Evolutionary conservation across 1,139 yeast species (phyloP), one percentile per base, ranked within the genome.

Genomic region (Yamadazyma spencermartinsiae): DNA sequence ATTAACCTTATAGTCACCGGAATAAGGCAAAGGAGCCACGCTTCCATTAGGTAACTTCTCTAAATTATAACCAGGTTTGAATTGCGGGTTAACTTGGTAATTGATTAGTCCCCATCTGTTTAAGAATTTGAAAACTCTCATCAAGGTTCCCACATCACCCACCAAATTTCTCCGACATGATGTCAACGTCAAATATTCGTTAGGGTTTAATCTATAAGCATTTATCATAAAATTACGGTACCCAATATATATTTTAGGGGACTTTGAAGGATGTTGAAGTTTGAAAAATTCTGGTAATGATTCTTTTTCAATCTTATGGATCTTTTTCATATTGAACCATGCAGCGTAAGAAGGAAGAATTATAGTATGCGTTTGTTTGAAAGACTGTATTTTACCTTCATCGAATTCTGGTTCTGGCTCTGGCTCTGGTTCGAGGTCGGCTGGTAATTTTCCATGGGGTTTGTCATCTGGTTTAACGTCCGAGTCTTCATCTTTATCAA

Each of bases 41-140:
- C 58, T 60, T 1, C 76, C 76, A 49, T 69, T 68, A 15, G 74
- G 72, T 36, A 68, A 49, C 36, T 86, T 86, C 48, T 82, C 88
- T 24, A 82, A 70, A 1, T 74, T 72, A 40, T 79, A 76, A 33
- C 79, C 79, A 2, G 90, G 88, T 49, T 80, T 74, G 44, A 79
- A 65, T 45, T 77, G 82, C 2, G 90, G 86, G 48, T 77, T 73
- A 1, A 83, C 96, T 62, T 92, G 98, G 58, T 94, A 94, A 61
- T 94, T 94, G 40, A 94, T 88, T 42, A 94, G 70, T 0, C 99
- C 99, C 99, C 99, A 94, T 60, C 86, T 87, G 56, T 81, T 90
- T 47, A 94, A 71, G 56, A 94, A 92, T 46, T 87, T 79, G 59
- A 89, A 97, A 9, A 92, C 80, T 48, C 99, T 76, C 78, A 92